These are phyloP conservation scores for Aphanocladium album DNA, from an alignment of 2,329 filamentous ascomycete species.

Conservation along the genomic window DNA sequence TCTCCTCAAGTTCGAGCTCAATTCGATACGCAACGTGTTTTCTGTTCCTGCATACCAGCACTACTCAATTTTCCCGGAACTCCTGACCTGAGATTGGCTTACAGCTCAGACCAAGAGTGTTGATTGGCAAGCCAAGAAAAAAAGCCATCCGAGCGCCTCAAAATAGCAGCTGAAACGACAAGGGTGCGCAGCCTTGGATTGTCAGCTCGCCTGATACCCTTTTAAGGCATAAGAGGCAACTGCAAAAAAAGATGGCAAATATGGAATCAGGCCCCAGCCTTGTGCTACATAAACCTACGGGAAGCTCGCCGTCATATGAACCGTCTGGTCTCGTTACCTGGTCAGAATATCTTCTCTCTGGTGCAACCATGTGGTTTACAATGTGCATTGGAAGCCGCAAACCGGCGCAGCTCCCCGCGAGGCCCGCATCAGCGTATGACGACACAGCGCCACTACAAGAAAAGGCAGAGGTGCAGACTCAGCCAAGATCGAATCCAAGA, in stretches of 20 bases:
- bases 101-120: background rate
- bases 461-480: background rate
- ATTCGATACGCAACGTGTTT: background rate
- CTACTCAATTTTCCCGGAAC: background rate
- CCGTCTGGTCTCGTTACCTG: background rate
- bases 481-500: background rate
- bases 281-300: background rate
- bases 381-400: constrained; percentile 9
- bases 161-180: background rate
- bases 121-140: background rate
- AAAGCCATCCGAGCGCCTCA: background rate
- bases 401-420: background rate
- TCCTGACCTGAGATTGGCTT: background rate
- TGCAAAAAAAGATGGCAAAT: background rate
- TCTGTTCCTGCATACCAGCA: background rate
- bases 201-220: background rate
- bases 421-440: background rate
- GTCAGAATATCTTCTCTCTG: background rate
- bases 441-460: background rate
- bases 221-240: background rate
- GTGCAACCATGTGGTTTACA: constrained; percentile 6
- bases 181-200: background rate
- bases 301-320: background rate
- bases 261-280: constrained; percentile 3
- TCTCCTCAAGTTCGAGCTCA: background rate